Evolutionary conservation across 1,284 basidiomycete species (phyloP).

Genomic region (Cryptococcus sp.): DNA sequence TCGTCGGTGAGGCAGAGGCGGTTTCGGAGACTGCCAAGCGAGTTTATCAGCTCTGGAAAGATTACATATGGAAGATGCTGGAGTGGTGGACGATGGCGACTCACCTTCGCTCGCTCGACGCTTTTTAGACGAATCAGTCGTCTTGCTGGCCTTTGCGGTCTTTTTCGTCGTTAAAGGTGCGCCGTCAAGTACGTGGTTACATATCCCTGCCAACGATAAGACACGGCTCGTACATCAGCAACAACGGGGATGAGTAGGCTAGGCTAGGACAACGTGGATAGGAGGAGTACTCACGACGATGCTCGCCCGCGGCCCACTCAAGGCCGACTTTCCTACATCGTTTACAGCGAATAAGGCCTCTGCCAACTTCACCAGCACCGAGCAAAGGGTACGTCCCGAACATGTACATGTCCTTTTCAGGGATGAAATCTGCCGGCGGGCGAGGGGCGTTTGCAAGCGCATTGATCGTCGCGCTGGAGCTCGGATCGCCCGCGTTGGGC

Average conservation of each 20-base stretch:
- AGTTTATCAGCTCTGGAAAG: neutral
- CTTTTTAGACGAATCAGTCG: slow-evolving; percentile 33
- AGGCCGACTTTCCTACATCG: slow-evolving; percentile 77
- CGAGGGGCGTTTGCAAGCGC: slow-evolving; percentile 20
- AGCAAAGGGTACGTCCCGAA: slow-evolving; percentile 70
- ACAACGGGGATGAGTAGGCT: no score
- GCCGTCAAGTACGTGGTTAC: slow-evolving; percentile 61
- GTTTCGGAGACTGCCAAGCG: slow-evolving; percentile 12
- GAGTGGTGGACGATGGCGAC: slow-evolving; percentile 8
- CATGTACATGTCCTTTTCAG: slow-evolving; percentile 80
- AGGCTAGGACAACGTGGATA: no score
- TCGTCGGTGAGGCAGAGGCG: slow-evolving; percentile 17
- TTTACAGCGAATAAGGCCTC: slow-evolving; percentile 72
- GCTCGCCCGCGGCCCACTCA: slow-evolving; percentile 71
- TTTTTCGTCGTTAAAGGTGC: slow-evolving; percentile 55
- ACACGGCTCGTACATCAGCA: no score
- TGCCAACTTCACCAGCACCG: slow-evolving; percentile 55
- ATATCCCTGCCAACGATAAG: slow-evolving; percentile 58
- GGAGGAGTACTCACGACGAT: slow-evolving; percentile 68
- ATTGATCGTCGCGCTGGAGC: slow-evolving; percentile 13
- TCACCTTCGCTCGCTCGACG: slow-evolving; percentile 45
- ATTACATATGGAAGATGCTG: neutral
- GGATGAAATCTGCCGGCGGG: slow-evolving; percentile 78
- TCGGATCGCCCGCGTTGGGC: neutral
- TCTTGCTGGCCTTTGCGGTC: slow-evolving; percentile 66